Base-by-base conservation (phyloP, 1,139 yeast species). In the Candida pseudoviswanathii region DNA sequence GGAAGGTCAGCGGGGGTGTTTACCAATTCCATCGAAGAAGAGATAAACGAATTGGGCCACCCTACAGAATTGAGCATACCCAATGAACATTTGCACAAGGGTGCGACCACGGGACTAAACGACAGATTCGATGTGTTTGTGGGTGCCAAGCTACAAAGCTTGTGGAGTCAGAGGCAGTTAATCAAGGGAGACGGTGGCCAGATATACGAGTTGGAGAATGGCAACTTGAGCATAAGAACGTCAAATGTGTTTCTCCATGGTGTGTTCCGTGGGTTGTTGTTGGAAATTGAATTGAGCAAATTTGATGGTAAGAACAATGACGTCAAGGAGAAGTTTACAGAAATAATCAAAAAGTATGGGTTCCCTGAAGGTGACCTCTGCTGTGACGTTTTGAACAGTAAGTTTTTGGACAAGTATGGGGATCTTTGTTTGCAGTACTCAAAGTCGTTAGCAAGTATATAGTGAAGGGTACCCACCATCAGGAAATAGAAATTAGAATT, bases 221-320 rank as follows among this genome's bases (percentile, higher is more conserved):
- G 78, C 2, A 73, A 74, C 46, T 61, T 77, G 52, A 63, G 64
- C 7, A 73, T 77, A n/a, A 70, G 89, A 47, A 80, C 91, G 0
- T 84, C 88, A 29, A 89, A 89, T 58, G 82, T 88, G 46, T 82
- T 84, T 49, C 70, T 88, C 11, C 94, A 87, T 62, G 96, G 96
- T 1, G 77, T 75, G 30, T 88, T 86, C 67, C 81, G 86, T 52
- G 92, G 92, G 0, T 73, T 89, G 40, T 62, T 89, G 45, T 77
- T 88, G 31, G 87, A 86, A 53, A 72, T 86, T 3, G 82, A 78
- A 46, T 47, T 64, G 11, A 58, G 59, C 37, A 62, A 65, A 36
- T 58, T 55, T 44, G 55, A n/a, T 34, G 52, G 52, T 7, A 54
- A 56, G 10, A 47, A 52, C 30, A 48, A 59, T 45, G 45, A 58